Percentiles rank a stretch among this genome's conserved stretches.
phyloP scores from a whole-genome alignment of 306 rosid species.

The Trifolium dubium region DNA sequence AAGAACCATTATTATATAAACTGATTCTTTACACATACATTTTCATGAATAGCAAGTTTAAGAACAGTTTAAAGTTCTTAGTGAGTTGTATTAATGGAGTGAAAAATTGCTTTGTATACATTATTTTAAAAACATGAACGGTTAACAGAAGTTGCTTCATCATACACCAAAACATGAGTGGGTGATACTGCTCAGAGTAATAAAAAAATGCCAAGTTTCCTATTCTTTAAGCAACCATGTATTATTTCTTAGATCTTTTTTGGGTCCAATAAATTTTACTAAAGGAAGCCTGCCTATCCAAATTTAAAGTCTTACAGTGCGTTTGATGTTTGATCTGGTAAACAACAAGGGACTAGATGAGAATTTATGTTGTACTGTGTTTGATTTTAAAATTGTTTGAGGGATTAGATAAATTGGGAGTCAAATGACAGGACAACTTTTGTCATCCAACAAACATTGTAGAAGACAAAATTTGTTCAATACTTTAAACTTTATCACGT shows the following conservation, averaged over 20 bases:
- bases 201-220: not conserved
- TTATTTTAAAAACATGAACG: not conserved
- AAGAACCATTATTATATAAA: not conserved
- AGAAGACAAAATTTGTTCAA: too few species aligned
- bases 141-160: not conserved
- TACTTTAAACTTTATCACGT: too few species aligned
- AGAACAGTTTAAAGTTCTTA: not conserved
- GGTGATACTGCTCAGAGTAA: not conserved
- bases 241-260: too few species aligned
- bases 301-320: not conserved
- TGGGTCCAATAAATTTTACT: not conserved
- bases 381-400: too few species aligned
- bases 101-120: not conserved
- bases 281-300: not conserved
- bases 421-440: too few species aligned
- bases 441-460: too few species aligned
- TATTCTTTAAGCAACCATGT: not conserved
- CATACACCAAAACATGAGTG: not conserved
- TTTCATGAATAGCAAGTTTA: not conserved
- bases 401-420: too few species aligned
- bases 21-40: too few species aligned
- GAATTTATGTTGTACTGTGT: too few species aligned
- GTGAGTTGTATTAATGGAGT: not conserved
- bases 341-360: too few species aligned
- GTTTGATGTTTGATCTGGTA: too few species aligned